Conservation (phyloP, 768 basidiomycete genomes). For the Mycena kentingensis region DNA sequence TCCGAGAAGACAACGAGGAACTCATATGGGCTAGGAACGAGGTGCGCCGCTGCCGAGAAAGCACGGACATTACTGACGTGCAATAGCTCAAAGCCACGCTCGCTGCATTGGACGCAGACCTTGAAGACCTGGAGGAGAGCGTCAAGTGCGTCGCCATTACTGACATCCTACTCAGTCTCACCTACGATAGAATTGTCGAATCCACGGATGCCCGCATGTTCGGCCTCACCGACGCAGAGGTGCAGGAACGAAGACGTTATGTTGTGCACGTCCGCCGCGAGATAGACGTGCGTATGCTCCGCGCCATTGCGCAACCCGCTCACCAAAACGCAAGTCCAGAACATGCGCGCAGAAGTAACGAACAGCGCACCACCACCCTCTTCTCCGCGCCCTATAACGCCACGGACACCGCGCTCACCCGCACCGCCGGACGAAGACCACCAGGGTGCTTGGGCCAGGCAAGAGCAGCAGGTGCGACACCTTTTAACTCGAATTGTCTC, state of each 20-base stretch:
- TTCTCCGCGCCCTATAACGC: slow-evolving; percentile 15
- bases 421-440: slow-evolving; percentile 49
- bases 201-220: slow-evolving; percentile 81
- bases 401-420: slow-evolving; percentile 35
- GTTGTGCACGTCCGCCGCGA: slow-evolving; percentile 73
- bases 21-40: slow-evolving; percentile 78
- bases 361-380: slow-evolving; percentile 29
- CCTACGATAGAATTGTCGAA: slow-evolving; percentile 84
- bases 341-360: slow-evolving; percentile 67
- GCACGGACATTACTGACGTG: not conserved
- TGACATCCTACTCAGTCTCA: slow-evolving; percentile 1
- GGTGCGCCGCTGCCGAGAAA: slow-evolving; percentile 40
- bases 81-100: slow-evolving; percentile 74
- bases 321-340: slow-evolving; percentile 57
- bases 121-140: slow-evolving; percentile 93
- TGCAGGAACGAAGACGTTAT: slow-evolving; percentile 73
- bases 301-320: slow-evolving; percentile 19
- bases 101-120: slow-evolving; percentile 76
- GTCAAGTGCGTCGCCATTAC: slow-evolving; percentile 61
- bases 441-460: slow-evolving; percentile 77
- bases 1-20: slow-evolving; percentile 72
- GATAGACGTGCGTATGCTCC: slow-evolving; percentile 63
- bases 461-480: slow-evolving; percentile 78
- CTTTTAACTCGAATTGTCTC: not conserved
- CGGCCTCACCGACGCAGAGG: slow-evolving; percentile 78